Base-by-base conservation (phyloP, 192 early-diverging fungal genomes). In the Backusella mclennaniae region DNA sequence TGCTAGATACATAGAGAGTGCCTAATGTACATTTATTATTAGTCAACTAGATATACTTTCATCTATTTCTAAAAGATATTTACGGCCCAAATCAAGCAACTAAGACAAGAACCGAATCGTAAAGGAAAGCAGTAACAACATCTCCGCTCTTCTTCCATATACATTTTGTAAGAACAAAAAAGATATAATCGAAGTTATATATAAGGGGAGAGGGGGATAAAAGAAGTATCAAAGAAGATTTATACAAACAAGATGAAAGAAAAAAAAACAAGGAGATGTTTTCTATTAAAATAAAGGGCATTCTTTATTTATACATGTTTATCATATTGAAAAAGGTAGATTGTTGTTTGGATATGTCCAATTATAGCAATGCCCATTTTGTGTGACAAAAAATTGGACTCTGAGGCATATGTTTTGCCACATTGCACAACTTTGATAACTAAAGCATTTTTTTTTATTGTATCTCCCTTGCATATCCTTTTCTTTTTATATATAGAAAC, bases 1-100 rank as follows among this genome's bases (percentile, higher is more conserved):
- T 17, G 79, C 79, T 76, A 80, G 76, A 59, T 80, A 80, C 71
- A 80, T 73, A 42, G 74, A 76, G 8, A 80, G 33, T n/a, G 63
- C 71, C 79, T 80, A 36, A 49, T 49, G 4, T 49, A 21, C 17
- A 49, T 15, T 44, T 44, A 44, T 44, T 19, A 19, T 44, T 44
- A 44, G 42, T 44, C 42, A 44, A n/a, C 66, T 49, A 67, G 11
- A 56, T 53, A 52, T 67, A n/a, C 35, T 26, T 63, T 12, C 2
- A 23, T 53, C 8, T 23, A 8, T 21, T 53, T 63, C 1, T 63
- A 26, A 29, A 49, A 49, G 19, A 66, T 23, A 38, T 63, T 66
- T 63, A 63, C 56, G 2, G 56, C 56, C 56, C 56, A 63, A 29
- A 63, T 63, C 9, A 63, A 63, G 29, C 56, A 63, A 26, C 56